Percentiles rank a stretch among this genome's conserved stretches.
These are phyloP conservation scores for Saturnispora zaruensis DNA, from an alignment of 805 yeast genomes.

Conservation along the genomic window DNA sequence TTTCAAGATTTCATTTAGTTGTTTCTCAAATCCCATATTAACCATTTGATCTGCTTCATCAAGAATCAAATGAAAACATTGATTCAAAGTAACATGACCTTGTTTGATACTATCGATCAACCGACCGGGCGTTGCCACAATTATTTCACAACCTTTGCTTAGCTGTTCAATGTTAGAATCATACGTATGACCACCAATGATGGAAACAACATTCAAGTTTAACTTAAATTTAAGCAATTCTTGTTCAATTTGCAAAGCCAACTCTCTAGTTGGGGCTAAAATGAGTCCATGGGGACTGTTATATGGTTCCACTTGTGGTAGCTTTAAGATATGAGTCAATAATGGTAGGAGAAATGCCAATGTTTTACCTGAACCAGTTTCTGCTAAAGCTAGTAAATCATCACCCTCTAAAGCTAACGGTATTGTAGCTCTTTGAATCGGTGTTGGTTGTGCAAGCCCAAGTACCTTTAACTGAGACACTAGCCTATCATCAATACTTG, in stretches of 20 bases:
- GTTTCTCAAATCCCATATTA: constrained; percentile 87
- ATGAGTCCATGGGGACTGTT: constrained; percentile 67
- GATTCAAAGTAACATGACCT: constrained; percentile 48
- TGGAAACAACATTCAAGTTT: constrained; percentile 44
- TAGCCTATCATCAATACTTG: constrained; percentile 34
- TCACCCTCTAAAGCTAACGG: constrained; percentile 53
- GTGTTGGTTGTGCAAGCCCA: constrained; percentile 65
- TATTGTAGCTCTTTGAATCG: constrained; percentile 83
- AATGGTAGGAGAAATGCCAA: constrained; percentile 74
- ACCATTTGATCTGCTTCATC: constrained; percentile 97
- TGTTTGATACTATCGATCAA: constrained; percentile 71
- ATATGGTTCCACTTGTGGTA: constrained; percentile 36
- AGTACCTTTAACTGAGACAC: constrained; percentile 29
- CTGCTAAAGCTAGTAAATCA: constrained; percentile 86
- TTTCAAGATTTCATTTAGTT: constrained; percentile 52
- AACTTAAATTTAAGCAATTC: constrained; percentile 41
- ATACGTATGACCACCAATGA: constrained; percentile 87
- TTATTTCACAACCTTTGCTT: constrained; percentile 40
- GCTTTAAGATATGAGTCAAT: constrained; percentile 41
- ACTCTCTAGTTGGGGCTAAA: constrained; percentile 88
- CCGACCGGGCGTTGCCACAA: constrained; percentile 92
- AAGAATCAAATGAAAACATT: constrained; percentile 61
- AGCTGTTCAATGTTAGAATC: constrained; percentile 64
- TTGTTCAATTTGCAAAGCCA: constrained; percentile 75
- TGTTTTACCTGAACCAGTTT: constrained; percentile 96